Evolutionary conservation across 2,329 filamentous ascomycete genomes (phyloP), one percentile per base, ranked within the genome.

Genomic region (Fusarium sp.): DNA sequence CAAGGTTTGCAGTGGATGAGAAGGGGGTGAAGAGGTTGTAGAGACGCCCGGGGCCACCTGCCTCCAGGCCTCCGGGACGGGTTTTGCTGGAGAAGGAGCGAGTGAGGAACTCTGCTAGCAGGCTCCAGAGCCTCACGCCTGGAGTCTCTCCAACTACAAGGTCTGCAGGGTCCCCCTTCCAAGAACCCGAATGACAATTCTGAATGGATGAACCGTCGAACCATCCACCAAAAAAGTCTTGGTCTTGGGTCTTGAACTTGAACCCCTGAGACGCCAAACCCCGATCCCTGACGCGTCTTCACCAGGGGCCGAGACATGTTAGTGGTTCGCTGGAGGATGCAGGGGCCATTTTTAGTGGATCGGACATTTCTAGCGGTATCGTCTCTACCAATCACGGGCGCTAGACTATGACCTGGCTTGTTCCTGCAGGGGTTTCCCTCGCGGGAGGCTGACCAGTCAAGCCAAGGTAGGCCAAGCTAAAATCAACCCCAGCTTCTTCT

Each of bases 401-500:
- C 21, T 44, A 25, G 12, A 52, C n/a, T 11, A 19, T 42, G 26
- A 49, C 46, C 66, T 61, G 60, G 56, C 63, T 50, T 60, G 28
- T 55, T 39, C 13, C 60, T 61, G 62, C 58, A 68, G 67, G 67
- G 67, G 62, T 55, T 64, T 44, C 34, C 25, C 62, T 52, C 31
- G 23, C 59, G 61, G 59, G 54, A 52, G 49, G 61, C 55, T 69
- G 66, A 50, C 67, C 67, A 70, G 57, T 70, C 63, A 48, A 39
- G 18, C 31, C 31, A 51, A 51, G 48, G 48, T 18, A 39, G 49
- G 48, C 44, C 67, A 45, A 58, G 54, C 54, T 44, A 64, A 50
- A 44, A 49, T 55, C 67, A 53, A 70, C 71, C 71, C 71, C 65
- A 73, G 66, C 62, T 70, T 67, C 49, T 61, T 74, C 71, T 74